Conservation (phyloP, 441 rosid species). For the Hura crepitans region DNA sequence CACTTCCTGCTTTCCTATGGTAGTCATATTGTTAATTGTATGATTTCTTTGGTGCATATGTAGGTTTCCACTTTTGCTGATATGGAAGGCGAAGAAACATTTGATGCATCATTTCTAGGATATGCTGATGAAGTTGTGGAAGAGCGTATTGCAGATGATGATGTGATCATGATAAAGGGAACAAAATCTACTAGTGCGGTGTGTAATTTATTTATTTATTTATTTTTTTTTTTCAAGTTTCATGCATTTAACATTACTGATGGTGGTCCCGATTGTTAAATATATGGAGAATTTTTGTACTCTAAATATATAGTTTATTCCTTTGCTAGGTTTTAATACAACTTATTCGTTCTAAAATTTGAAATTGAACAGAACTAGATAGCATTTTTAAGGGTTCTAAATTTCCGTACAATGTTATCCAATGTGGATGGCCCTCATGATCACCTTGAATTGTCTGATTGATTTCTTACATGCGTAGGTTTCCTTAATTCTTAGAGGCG, state of each 20-base stretch:
- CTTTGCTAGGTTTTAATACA: not conserved
- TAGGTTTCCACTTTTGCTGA: constrained; percentile 98
- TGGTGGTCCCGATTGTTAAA: not conserved
- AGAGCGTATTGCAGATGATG: constrained; percentile 94
- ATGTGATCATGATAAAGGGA: constrained; percentile 87
- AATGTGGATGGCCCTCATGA: not conserved
- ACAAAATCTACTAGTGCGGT: constrained; percentile 87
- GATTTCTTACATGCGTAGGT: constrained; percentile 45
- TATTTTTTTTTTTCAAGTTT: too few relatives aligned
- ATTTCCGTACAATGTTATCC: not conserved
- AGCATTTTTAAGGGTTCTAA: not conserved
- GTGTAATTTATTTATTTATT: constrained; percentile 34
- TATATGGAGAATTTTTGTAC: not conserved
- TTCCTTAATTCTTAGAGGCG: constrained; percentile 91
- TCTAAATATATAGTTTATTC: not conserved
- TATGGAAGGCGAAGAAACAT: constrained; percentile 99
- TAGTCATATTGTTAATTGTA: not conserved
- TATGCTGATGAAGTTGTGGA: constrained; percentile 87
- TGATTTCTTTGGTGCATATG: too few relatives aligned
- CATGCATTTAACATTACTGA: not conserved
- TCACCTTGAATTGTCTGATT: constrained; percentile 9
- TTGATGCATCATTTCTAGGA: constrained; percentile 80
- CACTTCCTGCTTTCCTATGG: not conserved
- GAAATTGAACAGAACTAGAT: not conserved
- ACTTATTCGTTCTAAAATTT: not conserved